A percentile compares a stretch with the other conserved stretches of the same genome.
phyloP scores from a whole-genome alignment of 2,329 filamentous ascomycete species.

The Metarhizium anisopliae region DNA sequence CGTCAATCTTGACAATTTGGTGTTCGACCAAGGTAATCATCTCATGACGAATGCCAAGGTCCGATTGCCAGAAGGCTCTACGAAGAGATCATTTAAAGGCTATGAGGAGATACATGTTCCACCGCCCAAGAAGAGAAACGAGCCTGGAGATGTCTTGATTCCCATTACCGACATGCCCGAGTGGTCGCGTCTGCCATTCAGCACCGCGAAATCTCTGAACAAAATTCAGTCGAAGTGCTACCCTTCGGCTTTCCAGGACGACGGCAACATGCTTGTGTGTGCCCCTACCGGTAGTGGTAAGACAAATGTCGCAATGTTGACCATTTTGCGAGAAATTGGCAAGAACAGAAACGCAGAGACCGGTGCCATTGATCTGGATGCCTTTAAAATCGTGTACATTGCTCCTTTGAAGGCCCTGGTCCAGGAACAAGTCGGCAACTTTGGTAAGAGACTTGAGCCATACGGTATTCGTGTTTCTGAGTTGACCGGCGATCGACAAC shows the following conservation, averaged over 20 bases:
- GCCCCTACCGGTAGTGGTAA: conserved; percentile 96
- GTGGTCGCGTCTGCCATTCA: conserved; percentile 84
- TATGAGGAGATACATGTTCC: conserved; percentile 98
- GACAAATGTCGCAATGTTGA: conserved; percentile 96
- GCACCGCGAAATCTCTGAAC: conserved; percentile 78
- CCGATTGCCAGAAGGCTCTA: conserved; percentile 85
- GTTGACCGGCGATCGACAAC: conserved; percentile 91
- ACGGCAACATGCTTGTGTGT: conserved; percentile 96
- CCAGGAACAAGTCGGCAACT: conserved; percentile 96
- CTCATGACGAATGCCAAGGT: conserved; percentile 99
- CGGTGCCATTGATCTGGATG: conserved; percentile 89
- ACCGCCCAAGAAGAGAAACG: conserved; percentile 76
- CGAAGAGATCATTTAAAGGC: conserved; percentile 91
- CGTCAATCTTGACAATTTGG: conserved; percentile 90
- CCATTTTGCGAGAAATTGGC: conserved; percentile 91
- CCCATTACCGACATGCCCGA: conserved; percentile 84
- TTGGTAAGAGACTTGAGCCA: conserved; percentile 80
- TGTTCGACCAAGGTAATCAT: conserved; percentile 97
- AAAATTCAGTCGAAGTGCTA: conserved; percentile 93
- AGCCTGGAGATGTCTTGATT: conserved; percentile 71
- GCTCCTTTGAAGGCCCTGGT: conserved; percentile 92
- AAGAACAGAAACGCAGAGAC: conserved; percentile 85
- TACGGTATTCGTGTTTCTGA: conserved; percentile 94
- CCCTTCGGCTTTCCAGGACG: conserved; percentile 81
- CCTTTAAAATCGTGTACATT: conserved; percentile 98